These are phyloP conservation scores for Saccharomycopsis hybrid DNA, from an alignment of 1,139 yeast species.

Conservation along the genomic window DNA sequence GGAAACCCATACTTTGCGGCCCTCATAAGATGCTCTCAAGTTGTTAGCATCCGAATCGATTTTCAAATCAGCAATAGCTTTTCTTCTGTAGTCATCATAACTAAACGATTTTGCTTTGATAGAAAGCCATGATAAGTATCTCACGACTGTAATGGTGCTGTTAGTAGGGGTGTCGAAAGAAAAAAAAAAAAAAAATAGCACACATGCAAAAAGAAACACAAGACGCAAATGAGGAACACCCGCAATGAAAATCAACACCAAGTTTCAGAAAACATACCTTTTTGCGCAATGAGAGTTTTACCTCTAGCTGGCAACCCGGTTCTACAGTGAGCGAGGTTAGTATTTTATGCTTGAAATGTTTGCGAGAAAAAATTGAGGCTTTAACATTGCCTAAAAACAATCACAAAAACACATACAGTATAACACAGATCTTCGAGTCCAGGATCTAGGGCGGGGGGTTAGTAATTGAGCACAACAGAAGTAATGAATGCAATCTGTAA, in stretches of 20 bases:
- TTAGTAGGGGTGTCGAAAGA: slow-evolving; percentile 3
- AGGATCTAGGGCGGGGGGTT: slow-evolving; percentile 10
- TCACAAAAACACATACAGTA: slow-evolving; percentile 13
- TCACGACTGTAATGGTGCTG: slow-evolving; percentile 42
- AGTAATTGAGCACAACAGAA: not conserved
- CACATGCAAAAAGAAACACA: no score
- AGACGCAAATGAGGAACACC: no score
- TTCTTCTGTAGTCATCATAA: slow-evolving; percentile 79
- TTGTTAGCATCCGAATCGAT: slow-evolving; percentile 67
- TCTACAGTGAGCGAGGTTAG: slow-evolving; percentile 3
- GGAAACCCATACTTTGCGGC: slow-evolving; percentile 54
- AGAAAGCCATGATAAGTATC: slow-evolving; percentile 88
- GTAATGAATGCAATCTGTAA: no score
- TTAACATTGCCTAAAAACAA: not conserved
- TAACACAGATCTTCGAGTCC: slow-evolving; percentile 21
- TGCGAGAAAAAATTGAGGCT: not conserved
- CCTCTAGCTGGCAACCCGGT: slow-evolving; percentile 66
- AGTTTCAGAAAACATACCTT: slow-evolving; percentile 26
- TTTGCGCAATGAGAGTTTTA: slow-evolving; percentile 61
- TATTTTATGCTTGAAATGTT: not conserved
- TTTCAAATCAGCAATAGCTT: slow-evolving; percentile 57
- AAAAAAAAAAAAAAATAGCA: slow-evolving; percentile 24
- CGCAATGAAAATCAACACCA: not conserved
- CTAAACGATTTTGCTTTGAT: slow-evolving; percentile 83
- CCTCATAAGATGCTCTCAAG: slow-evolving; percentile 27